These are phyloP conservation scores for Xylariales sp. DNA, from an alignment of 2,329 filamentous ascomycete species.

Conservation along the genomic window DNA sequence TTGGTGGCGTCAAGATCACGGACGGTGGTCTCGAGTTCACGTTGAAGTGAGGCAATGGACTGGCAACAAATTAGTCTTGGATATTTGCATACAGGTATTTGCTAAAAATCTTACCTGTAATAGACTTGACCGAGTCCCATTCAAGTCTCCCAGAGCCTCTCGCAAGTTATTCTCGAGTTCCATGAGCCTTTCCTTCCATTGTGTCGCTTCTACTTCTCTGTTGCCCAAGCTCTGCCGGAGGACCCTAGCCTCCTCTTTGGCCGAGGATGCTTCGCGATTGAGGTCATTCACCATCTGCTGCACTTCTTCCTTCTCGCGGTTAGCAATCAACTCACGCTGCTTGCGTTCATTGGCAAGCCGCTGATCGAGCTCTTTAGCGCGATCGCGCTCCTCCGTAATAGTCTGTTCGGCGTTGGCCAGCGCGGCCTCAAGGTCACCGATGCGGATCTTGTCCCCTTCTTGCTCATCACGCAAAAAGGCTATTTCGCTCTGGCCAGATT, in stretches of 20 bases:
- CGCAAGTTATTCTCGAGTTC: conserved; percentile 91
- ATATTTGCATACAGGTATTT: background rate
- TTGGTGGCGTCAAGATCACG: conserved; percentile 84
- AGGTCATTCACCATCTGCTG: conserved; percentile 94
- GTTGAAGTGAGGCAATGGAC: conserved; percentile 88
- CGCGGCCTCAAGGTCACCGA: conserved; percentile 89
- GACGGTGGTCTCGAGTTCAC: conserved; percentile 85
- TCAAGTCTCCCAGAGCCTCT: conserved; percentile 86
- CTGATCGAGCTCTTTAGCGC: conserved; percentile 75
- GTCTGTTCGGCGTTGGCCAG: conserved; percentile 82
- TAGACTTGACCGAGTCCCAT: conserved; percentile 85
- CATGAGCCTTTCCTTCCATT: conserved; percentile 90
- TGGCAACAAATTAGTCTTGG: conserved; percentile 50
- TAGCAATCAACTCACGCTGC: conserved; percentile 87
- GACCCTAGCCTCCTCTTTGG: conserved; percentile 86
- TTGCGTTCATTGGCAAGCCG: conserved; percentile 83
- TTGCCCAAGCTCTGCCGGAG: conserved; percentile 85
- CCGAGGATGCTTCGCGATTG: conserved; percentile 81
- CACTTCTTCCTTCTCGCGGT: conserved; percentile 92
- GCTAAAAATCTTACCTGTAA: conserved; percentile 70
- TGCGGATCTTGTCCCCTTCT: conserved; percentile 97
- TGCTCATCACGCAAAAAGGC: conserved; percentile 96
- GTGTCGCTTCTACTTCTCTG: conserved; percentile 87
- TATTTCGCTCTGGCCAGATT: conserved; percentile 92
- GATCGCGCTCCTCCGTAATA: conserved; percentile 87